Percentiles rank a stretch among this genome's conserved stretches.
Evolutionary conservation across 2,329 filamentous ascomycete genomes (phyloP).

Genomic region (Alternaria sp.): DNA sequence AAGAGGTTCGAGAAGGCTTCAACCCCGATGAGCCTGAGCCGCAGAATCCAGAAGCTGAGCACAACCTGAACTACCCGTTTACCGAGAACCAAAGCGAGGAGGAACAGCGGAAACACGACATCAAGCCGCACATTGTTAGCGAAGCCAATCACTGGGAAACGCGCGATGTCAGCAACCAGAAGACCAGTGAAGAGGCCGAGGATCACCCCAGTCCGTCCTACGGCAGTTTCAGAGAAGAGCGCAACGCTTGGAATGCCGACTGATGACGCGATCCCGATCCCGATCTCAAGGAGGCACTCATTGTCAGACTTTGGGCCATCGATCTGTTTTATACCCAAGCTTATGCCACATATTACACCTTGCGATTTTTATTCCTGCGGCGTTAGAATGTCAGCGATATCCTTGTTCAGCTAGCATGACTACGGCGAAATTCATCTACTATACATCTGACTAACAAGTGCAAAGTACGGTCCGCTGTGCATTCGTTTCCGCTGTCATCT

Average conservation of each 20-base stretch:
- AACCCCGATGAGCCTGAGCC: constrained; percentile 56
- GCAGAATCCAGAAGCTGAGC: constrained; percentile 51
- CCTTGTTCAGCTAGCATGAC: background rate
- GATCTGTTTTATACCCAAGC: constrained; percentile 18
- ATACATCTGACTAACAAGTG: background rate
- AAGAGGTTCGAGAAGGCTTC: constrained; percentile 62
- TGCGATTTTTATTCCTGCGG: constrained; percentile 1
- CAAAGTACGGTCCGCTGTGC: background rate
- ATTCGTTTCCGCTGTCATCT: background rate
- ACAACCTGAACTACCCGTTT: constrained; percentile 55
- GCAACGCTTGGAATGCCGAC: constrained; percentile 48
- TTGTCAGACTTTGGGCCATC: constrained; percentile 2
- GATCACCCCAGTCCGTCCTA: constrained; percentile 45
- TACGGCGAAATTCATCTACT: background rate
- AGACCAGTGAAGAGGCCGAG: constrained; percentile 23
- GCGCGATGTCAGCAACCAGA: constrained; percentile 35
- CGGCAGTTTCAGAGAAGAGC: constrained; percentile 52
- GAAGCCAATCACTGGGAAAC: constrained; percentile 55
- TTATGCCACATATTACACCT: constrained; percentile 6
- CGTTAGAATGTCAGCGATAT: constrained; percentile 1
- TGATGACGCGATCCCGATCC: constrained; percentile 10
- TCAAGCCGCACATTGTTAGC: constrained; percentile 48
- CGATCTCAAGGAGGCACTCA: background rate
- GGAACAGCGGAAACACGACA: constrained; percentile 41
- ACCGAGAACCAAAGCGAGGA: constrained; percentile 47